Conservation (phyloP, 148 eudicot species). For the Heliamphora exappendiculata region DNA sequence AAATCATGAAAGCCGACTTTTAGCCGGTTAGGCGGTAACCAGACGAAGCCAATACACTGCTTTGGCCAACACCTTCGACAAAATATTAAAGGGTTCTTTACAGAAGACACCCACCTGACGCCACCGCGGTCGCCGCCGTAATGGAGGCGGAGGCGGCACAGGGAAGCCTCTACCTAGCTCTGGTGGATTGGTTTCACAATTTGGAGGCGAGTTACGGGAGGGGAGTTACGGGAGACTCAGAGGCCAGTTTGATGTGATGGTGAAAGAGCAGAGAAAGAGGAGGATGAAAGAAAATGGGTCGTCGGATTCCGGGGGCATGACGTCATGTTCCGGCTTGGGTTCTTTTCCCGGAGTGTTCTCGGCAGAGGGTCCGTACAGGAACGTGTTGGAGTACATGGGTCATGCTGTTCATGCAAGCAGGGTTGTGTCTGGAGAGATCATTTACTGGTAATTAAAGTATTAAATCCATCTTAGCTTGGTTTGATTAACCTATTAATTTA, state of each 20-base stretch:
- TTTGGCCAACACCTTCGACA: not conserved
- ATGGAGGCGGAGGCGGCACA: conserved; percentile 24
- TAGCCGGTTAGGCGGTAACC: no score
- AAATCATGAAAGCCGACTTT: no score
- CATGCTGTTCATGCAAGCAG: conserved; percentile 44
- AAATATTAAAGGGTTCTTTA: not conserved
- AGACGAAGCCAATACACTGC: not conserved
- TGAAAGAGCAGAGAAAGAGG: conserved; percentile 19
- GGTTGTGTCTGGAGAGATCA: conserved; percentile 38
- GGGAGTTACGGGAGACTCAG: conserved; percentile 33
- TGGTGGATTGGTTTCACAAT: conserved; percentile 36
- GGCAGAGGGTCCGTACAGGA: conserved; percentile 24
- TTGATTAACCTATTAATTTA: not conserved
- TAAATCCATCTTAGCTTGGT: not conserved
- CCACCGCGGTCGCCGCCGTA: conserved; percentile 5
- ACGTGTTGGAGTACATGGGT: conserved; percentile 48
- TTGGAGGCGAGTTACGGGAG: no score
- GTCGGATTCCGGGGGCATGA: no score
- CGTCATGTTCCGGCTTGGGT: conserved; percentile 21
- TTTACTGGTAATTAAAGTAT: conserved; percentile 52
- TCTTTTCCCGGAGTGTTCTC: conserved; percentile 24
- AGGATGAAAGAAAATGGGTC: conserved; percentile 1
- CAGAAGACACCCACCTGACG: no score
- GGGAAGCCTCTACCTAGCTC: conserved; percentile 10
- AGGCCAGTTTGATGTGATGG: conserved; percentile 32